Base-by-base conservation (phyloP, 257 asterid genomes). In the Solanum commersonii region DNA sequence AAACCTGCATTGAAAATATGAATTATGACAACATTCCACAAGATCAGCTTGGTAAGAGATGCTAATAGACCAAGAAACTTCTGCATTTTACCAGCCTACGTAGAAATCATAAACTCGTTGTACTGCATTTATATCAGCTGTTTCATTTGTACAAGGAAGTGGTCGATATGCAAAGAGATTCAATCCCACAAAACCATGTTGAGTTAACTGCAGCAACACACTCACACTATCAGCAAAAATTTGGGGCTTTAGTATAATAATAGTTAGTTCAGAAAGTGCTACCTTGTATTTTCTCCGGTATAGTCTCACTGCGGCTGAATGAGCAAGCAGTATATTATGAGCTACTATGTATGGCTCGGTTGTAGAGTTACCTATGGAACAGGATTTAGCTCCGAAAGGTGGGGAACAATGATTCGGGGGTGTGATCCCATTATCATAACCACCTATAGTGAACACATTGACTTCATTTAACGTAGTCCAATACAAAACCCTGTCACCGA, bases 391-490 rank as follows among this genome's bases (percentile, higher is more conserved):
- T n/a, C 88, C 78, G 84, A 85, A 83, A 3, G 90, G 89, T 4
- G 56, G 23, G 3, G 94, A 92, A 87, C 94, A 94, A 10, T 92
- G 95, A 20, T 91, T 93, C 0, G 96, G 95, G 72, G 96, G 92
- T 5, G 20, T 59, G 23, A 63, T 0, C 73, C 95, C 95, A 33
- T 52, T 23, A 35, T 87, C 92, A 87, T 94, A 94, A 72, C 95
- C 94, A 49, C 93, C 94, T 12, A 91, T 1, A 1, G 93, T 90
- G 83, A 89, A 89, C 52, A 91, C n/a, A 88, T 92, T 94, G 40
- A 93, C 93, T 91, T 94, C 94, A 63, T 93, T 94, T 29, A 94
- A 44, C 27, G 95, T 88, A 27, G 95, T 94, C 97, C 97, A 94
- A 59, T 93, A 29, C 60, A 74, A 67, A 72, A 93, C 95, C 77